Evolutionary conservation across 176 grass and related monocot species (phyloP), one percentile per base, ranked within the genome.

Genomic region (Saccharum officinarum): DNA sequence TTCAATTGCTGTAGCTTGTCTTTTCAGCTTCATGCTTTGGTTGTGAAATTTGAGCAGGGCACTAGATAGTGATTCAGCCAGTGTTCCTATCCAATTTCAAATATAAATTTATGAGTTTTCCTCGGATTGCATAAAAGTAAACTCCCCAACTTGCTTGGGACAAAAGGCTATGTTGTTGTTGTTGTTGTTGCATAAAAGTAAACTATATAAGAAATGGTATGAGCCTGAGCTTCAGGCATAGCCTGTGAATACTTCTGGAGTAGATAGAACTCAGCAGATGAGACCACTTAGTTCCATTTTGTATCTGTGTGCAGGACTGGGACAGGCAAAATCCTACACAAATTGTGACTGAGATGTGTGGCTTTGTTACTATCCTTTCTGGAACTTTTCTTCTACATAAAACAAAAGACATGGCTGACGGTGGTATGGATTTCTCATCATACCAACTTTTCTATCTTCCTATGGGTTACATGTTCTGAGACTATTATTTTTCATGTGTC

Each of bases 351-450:
- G 91, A 95, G 80, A 92, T 89, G 84, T 95, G 88, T 46, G 93
- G 93, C 49, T 91, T 95, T 75, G 86, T 95, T 40, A 95, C 93
- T 0, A 95, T 95, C 77, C 86, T 95, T 78, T 91, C 91, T 37
- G 93, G 93, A n/a, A 92, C 93, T 4, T 95, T 95, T 85, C 86
- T 95, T 4, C 93, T 95, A 66, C 93, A 95, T 74, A 92, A 91
- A 86, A 92, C 91, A 55, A 92, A 95, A 40, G 93, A 91, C 82
- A 95, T 95, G 93, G 46, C 86, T 66, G 80, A 92, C 28, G 93
- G 91, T 82, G 75, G 37, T 79, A 63, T 11, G 34, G 50, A 11
- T 38, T 57, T 68, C 59, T 83, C 9, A 25, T 18, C 7, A 47
- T 66, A 83, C 22, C 3, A 67, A 36, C 33, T 7, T 36, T 82